phyloP scores from a whole-genome alignment of 2,329 filamentous ascomycete species.

The Lasiodiplodia sp. region DNA sequence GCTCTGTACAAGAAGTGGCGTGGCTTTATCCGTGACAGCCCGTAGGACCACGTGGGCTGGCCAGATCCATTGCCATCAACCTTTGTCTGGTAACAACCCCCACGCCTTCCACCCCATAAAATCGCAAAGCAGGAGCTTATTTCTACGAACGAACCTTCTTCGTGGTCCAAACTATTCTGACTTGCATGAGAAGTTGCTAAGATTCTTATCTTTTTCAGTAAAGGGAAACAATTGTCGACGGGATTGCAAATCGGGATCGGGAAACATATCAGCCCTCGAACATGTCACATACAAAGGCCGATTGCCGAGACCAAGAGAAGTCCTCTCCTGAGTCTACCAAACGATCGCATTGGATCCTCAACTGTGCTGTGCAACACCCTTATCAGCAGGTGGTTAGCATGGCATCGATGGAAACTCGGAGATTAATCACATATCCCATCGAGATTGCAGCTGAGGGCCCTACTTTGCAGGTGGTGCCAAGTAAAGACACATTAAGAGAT shows the following conservation, averaged over 20 bases:
- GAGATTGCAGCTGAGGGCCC: background rate
- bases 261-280: background rate
- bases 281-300: background rate
- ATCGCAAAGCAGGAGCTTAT: background rate
- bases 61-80: background rate
- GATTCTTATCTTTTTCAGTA: background rate
- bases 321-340: background rate
- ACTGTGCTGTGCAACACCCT: background rate
- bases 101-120: background rate
- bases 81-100: background rate
- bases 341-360: background rate
- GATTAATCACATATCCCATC: background rate
- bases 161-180: background rate
- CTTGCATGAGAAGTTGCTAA: background rate
- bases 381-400: background rate
- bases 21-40: background rate
- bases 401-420: background rate
- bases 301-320: background rate
- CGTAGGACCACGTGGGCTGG: background rate
- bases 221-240: background rate
- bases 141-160: background rate
- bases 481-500: background rate
- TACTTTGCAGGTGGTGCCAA: background rate
- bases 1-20: background rate
- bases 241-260: background rate